These are phyloP conservation scores for Penicillium sp. DNA, from an alignment of 2,329 filamentous ascomycete genomes.

Conservation along the genomic window DNA sequence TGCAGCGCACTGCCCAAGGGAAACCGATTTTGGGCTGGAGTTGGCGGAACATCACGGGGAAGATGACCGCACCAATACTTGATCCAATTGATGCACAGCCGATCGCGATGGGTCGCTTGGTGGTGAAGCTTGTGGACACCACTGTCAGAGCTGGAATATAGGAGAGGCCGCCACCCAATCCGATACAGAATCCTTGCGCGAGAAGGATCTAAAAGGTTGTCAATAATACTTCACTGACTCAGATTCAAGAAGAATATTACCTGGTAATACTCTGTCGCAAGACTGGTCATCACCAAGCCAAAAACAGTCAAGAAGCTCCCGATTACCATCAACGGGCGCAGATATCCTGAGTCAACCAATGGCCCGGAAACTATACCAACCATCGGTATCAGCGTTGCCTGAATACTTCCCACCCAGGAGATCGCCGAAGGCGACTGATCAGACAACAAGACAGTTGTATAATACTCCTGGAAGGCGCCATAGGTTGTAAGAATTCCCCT, in stretches of 20 bases:
- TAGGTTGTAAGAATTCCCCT: constrained; percentile 48
- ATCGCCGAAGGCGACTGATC: constrained; percentile 42
- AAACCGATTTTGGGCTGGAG: constrained; percentile 59
- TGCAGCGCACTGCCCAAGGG: constrained; percentile 57
- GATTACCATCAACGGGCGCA: constrained; percentile 39
- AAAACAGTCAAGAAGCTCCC: constrained; percentile 43
- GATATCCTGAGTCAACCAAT: constrained; percentile 49
- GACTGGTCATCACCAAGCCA: constrained; percentile 33
- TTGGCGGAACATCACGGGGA: constrained; percentile 55
- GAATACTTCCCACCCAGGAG: constrained; percentile 51
- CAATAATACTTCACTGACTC: neutral
- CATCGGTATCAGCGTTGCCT: constrained; percentile 49
- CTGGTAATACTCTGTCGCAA: constrained; percentile 31
- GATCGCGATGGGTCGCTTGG: constrained; percentile 55
- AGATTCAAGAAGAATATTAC: constrained; percentile 6
- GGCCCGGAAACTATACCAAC: constrained; percentile 51
- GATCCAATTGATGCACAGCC: constrained; percentile 59
- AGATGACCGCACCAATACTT: constrained; percentile 60
- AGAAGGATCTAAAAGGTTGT: constrained; percentile 41
- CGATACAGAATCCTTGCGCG: constrained; percentile 43
- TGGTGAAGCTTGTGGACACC: constrained; percentile 37
- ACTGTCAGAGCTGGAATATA: constrained; percentile 34
- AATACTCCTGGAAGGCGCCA: constrained; percentile 52
- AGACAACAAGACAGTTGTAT: constrained; percentile 40
- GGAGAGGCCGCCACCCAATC: constrained; percentile 32